Base-by-base conservation (phyloP, 345 rosid genomes). In the Acer campestre region DNA sequence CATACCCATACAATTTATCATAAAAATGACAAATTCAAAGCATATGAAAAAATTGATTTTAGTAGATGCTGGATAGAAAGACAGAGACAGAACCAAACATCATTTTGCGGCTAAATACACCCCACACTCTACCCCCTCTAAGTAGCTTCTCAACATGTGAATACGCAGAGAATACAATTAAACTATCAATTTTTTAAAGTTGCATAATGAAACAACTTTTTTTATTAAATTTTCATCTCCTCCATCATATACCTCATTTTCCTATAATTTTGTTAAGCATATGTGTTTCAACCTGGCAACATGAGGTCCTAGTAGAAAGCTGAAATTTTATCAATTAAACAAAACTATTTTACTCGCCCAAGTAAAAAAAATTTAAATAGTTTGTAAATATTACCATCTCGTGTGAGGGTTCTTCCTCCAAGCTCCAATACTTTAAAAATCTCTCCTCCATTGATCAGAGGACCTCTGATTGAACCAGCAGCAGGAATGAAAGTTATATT, bases 381-480 rank as follows among this genome's bases (percentile, higher is more conserved):
- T 66, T 29, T 7, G 61, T 40, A 76, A 51, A 10, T 87, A 25
- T 20, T 92, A 96, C 98, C 97, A 86, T 96, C 99, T 83, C 88
- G 82, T n/a, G 93, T 86, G 61, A 78, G 97, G 79, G 99, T 90
- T 86, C 83, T 88, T 70, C 90, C 82, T 76, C 89, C 91, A 61
- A 92, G 80, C 35, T 66, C 14, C 77, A 90, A 68, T 80, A 90
- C 61, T 22, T 85, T 53, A 78, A 96, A 94, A 80, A 90, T 84
- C 79, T 96, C 98, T 10, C 97, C 99, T 53, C 88, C 94, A 75
- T 94, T 94, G 80, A 96, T 80, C 78, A 89, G 82, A 71, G 98
- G 99, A 25, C 86, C 74, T 51, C 82, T 72, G 31, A 48, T 82
- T 31, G 97, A 89, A 79, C 88, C 89, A 58, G 83, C 67, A 77